Evolutionary conservation across 2,329 filamentous ascomycete species (phyloP).

Genomic region (Coccinonectria pachysandricola): DNA sequence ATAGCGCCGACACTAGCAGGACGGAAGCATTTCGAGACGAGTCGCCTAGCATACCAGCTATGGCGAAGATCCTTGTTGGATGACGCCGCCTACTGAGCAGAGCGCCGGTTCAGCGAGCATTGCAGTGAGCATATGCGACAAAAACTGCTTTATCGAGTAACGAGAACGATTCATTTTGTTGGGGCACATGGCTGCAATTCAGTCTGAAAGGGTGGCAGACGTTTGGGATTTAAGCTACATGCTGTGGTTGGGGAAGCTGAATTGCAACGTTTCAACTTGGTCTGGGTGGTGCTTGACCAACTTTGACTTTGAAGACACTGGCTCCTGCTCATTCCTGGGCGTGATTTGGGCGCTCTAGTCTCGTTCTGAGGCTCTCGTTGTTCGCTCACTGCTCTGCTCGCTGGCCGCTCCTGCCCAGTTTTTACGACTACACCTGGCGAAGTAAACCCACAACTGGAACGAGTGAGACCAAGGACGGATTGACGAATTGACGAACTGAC

Average conservation of each 20-base stretch:
- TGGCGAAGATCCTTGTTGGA: slow-evolving; percentile 16
- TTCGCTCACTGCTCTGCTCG: slow-evolving; percentile 23
- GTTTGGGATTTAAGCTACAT: slow-evolving; percentile 4
- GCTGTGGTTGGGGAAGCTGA: too few species aligned
- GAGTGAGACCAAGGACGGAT: slow-evolving; percentile 22
- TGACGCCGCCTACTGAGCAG: slow-evolving; percentile 15
- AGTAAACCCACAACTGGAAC: slow-evolving; percentile 20
- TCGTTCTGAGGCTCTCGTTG: slow-evolving; percentile 8
- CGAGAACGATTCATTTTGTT: too few species aligned
- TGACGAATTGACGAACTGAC: slow-evolving; percentile 17
- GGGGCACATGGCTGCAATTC: too few species aligned
- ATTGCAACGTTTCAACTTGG: too few species aligned
- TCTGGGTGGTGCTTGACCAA: slow-evolving; percentile 4
- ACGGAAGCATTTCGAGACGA: slow-evolving; percentile 14
- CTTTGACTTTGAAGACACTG: slow-evolving; percentile 1
- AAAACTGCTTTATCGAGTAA: too few species aligned
- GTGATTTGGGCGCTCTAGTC: too few species aligned
- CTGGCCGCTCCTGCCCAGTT: slow-evolving; percentile 9
- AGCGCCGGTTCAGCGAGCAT: slow-evolving; percentile 32
- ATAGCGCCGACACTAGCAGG: slow-evolving; percentile 17
- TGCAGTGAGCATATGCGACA: slow-evolving; percentile 37
- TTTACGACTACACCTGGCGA: slow-evolving; percentile 12
- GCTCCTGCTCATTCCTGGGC: slow-evolving; percentile 2
- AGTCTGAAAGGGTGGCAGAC: too few species aligned
- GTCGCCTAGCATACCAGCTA: slow-evolving; percentile 11